Evolutionary conservation across 371 early-diverging fungal genomes (phyloP), one percentile per base, ranked within the genome.

Genomic region (Funneliformis caledonium): DNA sequence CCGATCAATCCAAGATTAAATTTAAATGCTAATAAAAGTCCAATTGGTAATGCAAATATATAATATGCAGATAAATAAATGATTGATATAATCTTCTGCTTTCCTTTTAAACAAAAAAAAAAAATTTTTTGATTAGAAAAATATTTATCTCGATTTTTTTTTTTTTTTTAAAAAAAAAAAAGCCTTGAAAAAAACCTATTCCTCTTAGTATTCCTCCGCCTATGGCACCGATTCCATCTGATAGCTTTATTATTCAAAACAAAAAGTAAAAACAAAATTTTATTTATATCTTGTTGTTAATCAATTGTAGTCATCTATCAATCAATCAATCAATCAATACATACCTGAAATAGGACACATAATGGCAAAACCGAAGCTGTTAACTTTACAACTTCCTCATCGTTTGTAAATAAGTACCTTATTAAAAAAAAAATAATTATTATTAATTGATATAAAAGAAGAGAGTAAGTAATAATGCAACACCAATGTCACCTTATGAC

Each of bases 281-380:
- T 37, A 37, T 37, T 2, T 37, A 37, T 37, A 37, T 37, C 37
- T 37, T 3, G 3, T 37, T 37, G 37, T 37, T 37, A 37, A 37
- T 37, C 1, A 37, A 37, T 37, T 37, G 37, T 37, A 37, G 3
- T 37, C 37, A 37, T 37, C 37, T 0, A 37, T 5, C 14, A 67
- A 8, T 67, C 12, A 67, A 12, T 67, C n/a, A 67, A 31, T 50
- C 22, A n/a, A 48, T 43, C 14, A 50, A 10, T 37, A 31, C 42
- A 78, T 78, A 96, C 85, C 84, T 97, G 98, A 86, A 94, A 96
- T 52, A 94, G 69, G 0, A 96, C 94, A 43, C 89, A 93, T 5
- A 94, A 80, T 0, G 97, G 97, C 78, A 96, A 84, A 43, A 96
- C 88, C 48, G 76, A 74, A 1, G 93, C 91, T 9, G 96, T 95